These are phyloP conservation scores for Acacia acuminata DNA, from an alignment of 306 rosid genomes.

Conservation along the genomic window DNA sequence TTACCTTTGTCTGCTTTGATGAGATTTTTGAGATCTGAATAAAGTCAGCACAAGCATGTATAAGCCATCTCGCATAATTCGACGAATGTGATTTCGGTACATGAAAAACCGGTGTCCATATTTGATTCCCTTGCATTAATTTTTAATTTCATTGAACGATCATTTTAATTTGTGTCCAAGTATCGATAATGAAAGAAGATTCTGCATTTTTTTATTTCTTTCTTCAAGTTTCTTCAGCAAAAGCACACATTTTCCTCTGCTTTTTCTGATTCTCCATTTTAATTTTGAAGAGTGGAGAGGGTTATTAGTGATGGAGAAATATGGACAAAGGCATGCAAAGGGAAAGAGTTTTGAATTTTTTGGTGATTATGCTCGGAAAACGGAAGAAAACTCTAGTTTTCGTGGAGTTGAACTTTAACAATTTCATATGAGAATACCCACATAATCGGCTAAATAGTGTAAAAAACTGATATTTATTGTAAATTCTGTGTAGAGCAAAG, in stretches of 20 bases:
- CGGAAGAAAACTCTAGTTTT: too few relatives aligned
- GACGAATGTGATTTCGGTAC: slow-evolving; percentile 13
- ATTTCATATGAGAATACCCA: slow-evolving; percentile 36
- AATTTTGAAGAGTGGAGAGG: too few relatives aligned
- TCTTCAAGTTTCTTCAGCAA: not conserved
- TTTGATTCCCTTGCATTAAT: slow-evolving; percentile 16
- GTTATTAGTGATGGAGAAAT: too few relatives aligned
- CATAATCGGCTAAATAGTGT: slow-evolving; percentile 43
- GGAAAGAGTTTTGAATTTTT: too few relatives aligned
- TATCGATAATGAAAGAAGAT: slow-evolving; percentile 2
- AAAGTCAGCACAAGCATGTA: slow-evolving; percentile 5
- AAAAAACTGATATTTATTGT: slow-evolving; percentile 1
- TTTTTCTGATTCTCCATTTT: slow-evolving; percentile 3
- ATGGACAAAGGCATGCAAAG: too few relatives aligned
- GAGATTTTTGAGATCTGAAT: slow-evolving; percentile 20
- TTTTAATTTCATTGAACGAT: not conserved
- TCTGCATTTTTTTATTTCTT: not conserved
- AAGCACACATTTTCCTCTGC: slow-evolving; percentile 16
- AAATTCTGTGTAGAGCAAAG: slow-evolving; percentile 32
- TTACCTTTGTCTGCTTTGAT: not conserved
- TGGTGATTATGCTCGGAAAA: too few relatives aligned
- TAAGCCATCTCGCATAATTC: slow-evolving; percentile 21
- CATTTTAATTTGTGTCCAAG: slow-evolving; percentile 10
- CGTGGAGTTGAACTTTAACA: slow-evolving; percentile 33
- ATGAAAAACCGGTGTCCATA: not conserved